Conservation (phyloP, 495 filamentous ascomycete species). For the Lasiosphaeriaceae sp. region DNA sequence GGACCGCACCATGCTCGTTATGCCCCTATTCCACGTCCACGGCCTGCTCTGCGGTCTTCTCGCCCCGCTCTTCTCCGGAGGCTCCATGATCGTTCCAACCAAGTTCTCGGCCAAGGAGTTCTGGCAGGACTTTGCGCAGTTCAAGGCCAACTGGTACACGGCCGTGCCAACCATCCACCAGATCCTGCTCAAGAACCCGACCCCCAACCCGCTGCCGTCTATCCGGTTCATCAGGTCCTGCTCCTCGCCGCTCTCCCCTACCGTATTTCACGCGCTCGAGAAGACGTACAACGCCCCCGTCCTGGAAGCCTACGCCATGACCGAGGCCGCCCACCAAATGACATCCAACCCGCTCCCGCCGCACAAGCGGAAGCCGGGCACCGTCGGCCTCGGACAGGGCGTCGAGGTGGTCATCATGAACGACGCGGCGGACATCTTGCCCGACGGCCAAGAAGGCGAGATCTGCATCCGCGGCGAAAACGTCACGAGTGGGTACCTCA, state of each 20-base stretch:
- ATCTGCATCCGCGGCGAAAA: constrained; percentile 77
- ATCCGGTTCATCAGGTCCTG: constrained; percentile 88
- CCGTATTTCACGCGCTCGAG: constrained; percentile 71
- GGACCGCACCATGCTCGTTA: constrained; percentile 81
- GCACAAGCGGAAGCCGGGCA: constrained; percentile 67
- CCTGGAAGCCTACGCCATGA: constrained; percentile 89
- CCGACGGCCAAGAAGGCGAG: constrained; percentile 65
- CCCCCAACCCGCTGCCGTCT: constrained; percentile 58
- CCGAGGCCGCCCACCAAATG: constrained; percentile 86
- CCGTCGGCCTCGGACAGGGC: constrained; percentile 75
- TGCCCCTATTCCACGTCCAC: constrained; percentile 89
- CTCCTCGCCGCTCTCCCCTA: constrained; percentile 74
- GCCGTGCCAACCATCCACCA: constrained; percentile 88
- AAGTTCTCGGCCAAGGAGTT: constrained; percentile 81
- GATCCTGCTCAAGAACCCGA: constrained; percentile 68
- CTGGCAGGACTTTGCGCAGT: constrained; percentile 66
- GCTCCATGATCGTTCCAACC: constrained; percentile 67
- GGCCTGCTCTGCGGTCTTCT: constrained; percentile 76
- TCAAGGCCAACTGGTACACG: constrained; percentile 84
- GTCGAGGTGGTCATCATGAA: constrained; percentile 77
- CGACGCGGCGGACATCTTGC: constrained; percentile 54
- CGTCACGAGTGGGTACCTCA: constrained; percentile 78
- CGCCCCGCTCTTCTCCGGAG: constrained; percentile 65
- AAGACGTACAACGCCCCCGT: constrained; percentile 70
- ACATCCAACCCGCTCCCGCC: constrained; percentile 80